phyloP scores from a whole-genome alignment of 2,329 filamentous ascomycete genomes.

The Ophioceras dolichostomum region DNA sequence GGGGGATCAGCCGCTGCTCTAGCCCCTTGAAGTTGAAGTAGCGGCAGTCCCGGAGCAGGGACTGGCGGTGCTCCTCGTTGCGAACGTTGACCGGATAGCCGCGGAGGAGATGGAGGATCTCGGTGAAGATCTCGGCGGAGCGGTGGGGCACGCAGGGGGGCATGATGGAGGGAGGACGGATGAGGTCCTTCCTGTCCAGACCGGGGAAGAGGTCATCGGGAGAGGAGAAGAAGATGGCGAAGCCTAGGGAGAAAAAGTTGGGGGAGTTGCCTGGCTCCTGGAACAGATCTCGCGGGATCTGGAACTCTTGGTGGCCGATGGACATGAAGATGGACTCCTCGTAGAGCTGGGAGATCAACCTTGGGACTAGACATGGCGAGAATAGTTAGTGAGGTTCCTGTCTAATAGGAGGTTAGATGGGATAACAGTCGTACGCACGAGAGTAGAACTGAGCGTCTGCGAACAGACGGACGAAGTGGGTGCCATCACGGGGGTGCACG shows the following conservation, averaged over 20 bases:
- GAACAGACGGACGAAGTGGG: conserved; percentile 84
- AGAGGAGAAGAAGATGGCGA: conserved; percentile 74
- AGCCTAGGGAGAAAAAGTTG: conserved; percentile 91
- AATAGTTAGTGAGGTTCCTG: too few relatives aligned
- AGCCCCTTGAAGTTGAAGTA: conserved; percentile 91
- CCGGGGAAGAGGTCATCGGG: conserved; percentile 77
- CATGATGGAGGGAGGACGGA: conserved; percentile 76
- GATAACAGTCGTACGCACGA: background rate
- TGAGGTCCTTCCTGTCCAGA: conserved; percentile 62
- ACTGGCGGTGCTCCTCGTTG: conserved; percentile 61
- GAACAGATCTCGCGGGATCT: conserved; percentile 82
- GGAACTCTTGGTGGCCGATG: conserved; percentile 77
- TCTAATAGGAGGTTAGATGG: too few relatives aligned
- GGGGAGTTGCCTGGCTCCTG: conserved; percentile 77
- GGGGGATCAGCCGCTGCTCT: conserved; percentile 75
- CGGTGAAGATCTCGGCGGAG: conserved; percentile 71
- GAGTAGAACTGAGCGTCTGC: conserved; percentile 88
- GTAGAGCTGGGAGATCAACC: conserved; percentile 81
- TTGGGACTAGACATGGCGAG: conserved; percentile 47
- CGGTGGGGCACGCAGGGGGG: conserved; percentile 73
- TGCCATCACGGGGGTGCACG: conserved; percentile 66
- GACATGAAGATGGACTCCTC: conserved; percentile 86
- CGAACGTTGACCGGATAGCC: conserved; percentile 74
- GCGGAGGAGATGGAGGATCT: conserved; percentile 68
- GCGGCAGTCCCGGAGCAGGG: conserved; percentile 72